Conservation (phyloP, 352 stramenopile genomes). For the Blastocystis sp. region DNA sequence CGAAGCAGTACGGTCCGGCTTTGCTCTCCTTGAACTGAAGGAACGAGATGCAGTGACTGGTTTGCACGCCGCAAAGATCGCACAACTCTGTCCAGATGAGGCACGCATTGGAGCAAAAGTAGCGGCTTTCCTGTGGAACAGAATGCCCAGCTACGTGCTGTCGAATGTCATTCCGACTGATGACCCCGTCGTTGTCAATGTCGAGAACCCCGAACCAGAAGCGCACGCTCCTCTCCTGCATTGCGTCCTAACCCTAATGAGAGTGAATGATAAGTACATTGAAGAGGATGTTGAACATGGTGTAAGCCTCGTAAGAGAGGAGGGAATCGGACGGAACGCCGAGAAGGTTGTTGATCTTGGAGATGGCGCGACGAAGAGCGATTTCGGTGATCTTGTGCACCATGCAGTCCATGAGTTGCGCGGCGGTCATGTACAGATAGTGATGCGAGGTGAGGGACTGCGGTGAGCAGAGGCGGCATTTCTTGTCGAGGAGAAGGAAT, state of each 20-base stretch:
- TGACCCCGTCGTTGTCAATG: slow-evolving; percentile 9
- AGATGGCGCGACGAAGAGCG: slow-evolving; percentile 2
- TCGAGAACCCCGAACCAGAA: slow-evolving; percentile 63
- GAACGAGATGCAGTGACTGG: background rate
- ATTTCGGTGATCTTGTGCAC: slow-evolving; percentile 15
- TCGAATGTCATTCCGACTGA: slow-evolving; percentile 1
- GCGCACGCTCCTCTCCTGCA: background rate
- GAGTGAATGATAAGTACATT: background rate
- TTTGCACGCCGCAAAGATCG: slow-evolving; percentile 15
- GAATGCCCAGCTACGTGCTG: background rate
- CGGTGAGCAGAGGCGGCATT: background rate
- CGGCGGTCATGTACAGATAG: background rate
- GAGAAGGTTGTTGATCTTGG: background rate
- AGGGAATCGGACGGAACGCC: background rate
- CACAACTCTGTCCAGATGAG: slow-evolving; percentile 41
- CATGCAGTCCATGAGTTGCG: slow-evolving; percentile 15
- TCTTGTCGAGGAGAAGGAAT: background rate
- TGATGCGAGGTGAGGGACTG: background rate
- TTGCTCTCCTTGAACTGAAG: background rate
- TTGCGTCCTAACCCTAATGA: slow-evolving; percentile 47
- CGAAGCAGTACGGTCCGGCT: slow-evolving; percentile 26
- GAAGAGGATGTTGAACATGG: slow-evolving; percentile 62
- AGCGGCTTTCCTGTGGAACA: background rate
- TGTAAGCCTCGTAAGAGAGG: slow-evolving; percentile 44
- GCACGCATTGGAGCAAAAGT: background rate